These are phyloP conservation scores for Sphaerobolus stellatus DNA, from an alignment of 1,284 basidiomycete genomes.

Conservation along the genomic window DNA sequence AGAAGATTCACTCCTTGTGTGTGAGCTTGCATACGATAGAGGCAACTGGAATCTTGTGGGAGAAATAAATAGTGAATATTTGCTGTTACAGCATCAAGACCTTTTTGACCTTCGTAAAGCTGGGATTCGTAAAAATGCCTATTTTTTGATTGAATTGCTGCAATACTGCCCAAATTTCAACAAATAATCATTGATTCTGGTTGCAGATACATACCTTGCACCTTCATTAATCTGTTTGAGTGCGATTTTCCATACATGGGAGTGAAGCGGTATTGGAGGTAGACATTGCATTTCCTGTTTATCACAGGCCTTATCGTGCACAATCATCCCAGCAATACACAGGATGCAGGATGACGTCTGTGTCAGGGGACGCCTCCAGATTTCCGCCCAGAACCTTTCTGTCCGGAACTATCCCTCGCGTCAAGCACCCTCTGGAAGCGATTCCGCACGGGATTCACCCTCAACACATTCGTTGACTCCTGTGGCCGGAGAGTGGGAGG, in stretches of 20 bases:
- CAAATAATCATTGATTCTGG: background rate
- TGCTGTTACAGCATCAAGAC: constrained; percentile 5
- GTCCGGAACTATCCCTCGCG: too few relatives aligned
- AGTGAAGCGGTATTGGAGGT: constrained; percentile 31
- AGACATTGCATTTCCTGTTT: constrained; percentile 17
- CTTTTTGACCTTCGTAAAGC: constrained; percentile 17
- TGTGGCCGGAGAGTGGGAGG: too few relatives aligned
- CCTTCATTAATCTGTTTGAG: constrained; percentile 27
- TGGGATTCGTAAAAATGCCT: constrained; percentile 3
- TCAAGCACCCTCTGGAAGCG: too few relatives aligned
- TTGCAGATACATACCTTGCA: constrained; percentile 17
- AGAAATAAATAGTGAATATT: constrained; percentile 19
- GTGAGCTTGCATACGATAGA: constrained; percentile 22
- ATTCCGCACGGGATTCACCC: too few relatives aligned
- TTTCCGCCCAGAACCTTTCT: too few relatives aligned
- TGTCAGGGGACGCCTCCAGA: too few relatives aligned
- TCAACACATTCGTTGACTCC: too few relatives aligned
- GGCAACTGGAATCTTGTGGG: constrained; percentile 18
- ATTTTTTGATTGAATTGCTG: constrained; percentile 17
- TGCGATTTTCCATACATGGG: constrained; percentile 29
- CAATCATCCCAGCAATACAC: constrained; percentile 24
- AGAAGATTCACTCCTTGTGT: constrained; percentile 22
- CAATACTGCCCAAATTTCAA: constrained; percentile 11
- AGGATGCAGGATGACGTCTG: background rate
- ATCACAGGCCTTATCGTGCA: constrained; percentile 27